Evolutionary conservation across 352 stramenopile genomes (phyloP), one percentile per base, ranked within the genome.

Genomic region (Pilasporangium apinafurcum): DNA sequence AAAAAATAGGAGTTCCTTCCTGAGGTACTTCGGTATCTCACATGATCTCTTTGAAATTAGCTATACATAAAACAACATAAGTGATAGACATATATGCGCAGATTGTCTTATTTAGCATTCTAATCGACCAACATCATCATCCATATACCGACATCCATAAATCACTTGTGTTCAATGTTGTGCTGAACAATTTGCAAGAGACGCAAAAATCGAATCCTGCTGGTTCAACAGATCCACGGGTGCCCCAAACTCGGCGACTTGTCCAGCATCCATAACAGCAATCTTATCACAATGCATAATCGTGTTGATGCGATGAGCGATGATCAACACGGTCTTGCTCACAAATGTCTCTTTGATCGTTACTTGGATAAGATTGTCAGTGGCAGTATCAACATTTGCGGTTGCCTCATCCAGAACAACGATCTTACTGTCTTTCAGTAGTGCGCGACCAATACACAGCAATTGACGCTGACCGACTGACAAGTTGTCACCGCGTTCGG

Each of bases 321-420:
- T 97, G 4, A 92, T 97, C 5, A 98, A 60, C 28, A 97, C 74
- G 90, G n/a, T 35, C 30, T 35, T 35, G 30, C 13, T 5, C 30
- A 35, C 5, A 35, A 35, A 35, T 2, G 30, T 35, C n/a, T n/a
- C n/a, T n/a, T n/a, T n/a, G n/a, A n/a, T n/a, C n/a, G n/a, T n/a
- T n/a, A n/a, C n/a, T 27, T 47, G 64, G 24, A 76, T 69, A 22
- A 72, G 20, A 26, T 57, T 57, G 47, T 97, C 88, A 14, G 69
- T 82, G 39, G 73, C 62, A 5, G 53, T 53, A 34, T 98, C 92
- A 13, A 98, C 85, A 35, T 67, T 88, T 22, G 85, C 77, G 4
- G 96, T 98, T 9, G 93, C 95, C 59, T 98, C 96, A 62, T 99
- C 96, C 37, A 99, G 61, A 9, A 98, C 65, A 6, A 98, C 65